Percentiles rank a stretch among this genome's conserved stretches.
phyloP scores from a whole-genome alignment of 768 basidiomycete genomes.

The Thelephora ganbajun region DNA sequence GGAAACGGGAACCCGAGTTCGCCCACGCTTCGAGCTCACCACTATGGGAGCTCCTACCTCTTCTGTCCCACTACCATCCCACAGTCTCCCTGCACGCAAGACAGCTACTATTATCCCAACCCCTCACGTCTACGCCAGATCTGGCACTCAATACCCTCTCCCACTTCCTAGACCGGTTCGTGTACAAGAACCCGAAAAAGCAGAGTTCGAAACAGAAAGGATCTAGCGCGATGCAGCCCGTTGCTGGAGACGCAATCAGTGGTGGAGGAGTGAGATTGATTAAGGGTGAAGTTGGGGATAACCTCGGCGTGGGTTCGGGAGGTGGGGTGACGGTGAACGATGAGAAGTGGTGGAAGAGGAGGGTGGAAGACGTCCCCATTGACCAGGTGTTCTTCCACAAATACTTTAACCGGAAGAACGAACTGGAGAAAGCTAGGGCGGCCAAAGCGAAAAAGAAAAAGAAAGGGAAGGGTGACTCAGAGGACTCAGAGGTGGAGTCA shows the following conservation, averaged over 20 bases:
- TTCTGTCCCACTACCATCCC: constrained; percentile 83
- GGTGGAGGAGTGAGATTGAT: constrained; percentile 56
- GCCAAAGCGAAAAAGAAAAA: constrained; percentile 35
- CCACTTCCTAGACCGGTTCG: constrained; percentile 93
- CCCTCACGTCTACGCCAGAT: constrained; percentile 73
- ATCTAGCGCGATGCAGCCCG: constrained; percentile 93
- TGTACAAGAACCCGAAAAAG: constrained; percentile 92
- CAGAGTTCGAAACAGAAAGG: constrained; percentile 38
- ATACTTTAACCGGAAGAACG: constrained; percentile 67
- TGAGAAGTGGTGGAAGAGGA: constrained; percentile 56
- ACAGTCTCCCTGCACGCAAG: constrained; percentile 75
- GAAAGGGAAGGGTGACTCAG: constrained; percentile 20
- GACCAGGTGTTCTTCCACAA: constrained; percentile 94
- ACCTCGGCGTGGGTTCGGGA: constrained; percentile 13
- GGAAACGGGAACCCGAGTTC: constrained; percentile 82
- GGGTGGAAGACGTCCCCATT: constrained; percentile 60
- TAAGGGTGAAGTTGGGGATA: constrained; percentile 38
- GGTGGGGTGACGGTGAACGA: constrained; percentile 50
- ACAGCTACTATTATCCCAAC: constrained; percentile 60
- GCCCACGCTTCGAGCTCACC: constrained; percentile 68
- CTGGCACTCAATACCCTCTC: constrained; percentile 87
- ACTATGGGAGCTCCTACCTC: constrained; percentile 78
- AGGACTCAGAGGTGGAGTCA: constrained; percentile 14
- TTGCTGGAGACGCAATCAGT: constrained; percentile 43
- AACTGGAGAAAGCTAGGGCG: constrained; percentile 33